Evolutionary conservation across 2,329 filamentous ascomycete genomes (phyloP).

Genomic region (Lasiodiplodia hormozganensis): DNA sequence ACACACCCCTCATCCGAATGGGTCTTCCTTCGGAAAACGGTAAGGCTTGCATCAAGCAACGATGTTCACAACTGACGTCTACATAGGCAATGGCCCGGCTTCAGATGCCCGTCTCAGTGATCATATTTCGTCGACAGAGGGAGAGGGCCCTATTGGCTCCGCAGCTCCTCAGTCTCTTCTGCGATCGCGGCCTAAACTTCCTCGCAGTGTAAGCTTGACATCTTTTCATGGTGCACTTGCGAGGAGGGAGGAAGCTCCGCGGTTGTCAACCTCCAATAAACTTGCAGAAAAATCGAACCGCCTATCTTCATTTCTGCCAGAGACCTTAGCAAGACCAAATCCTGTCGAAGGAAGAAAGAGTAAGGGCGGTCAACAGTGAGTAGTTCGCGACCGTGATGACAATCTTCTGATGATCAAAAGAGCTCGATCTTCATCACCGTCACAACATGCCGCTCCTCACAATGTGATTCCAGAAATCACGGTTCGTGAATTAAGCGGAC

Average conservation of each 20-base stretch:
- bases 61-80: no score
- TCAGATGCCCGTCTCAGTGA: no score
- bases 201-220: slow-evolving; percentile 9
- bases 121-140: background rate
- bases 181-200: background rate
- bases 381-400: no score
- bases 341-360: background rate
- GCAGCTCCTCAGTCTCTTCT: background rate
- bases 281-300: background rate
- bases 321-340: background rate
- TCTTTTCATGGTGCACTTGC: background rate
- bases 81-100: background rate
- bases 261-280: background rate
- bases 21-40: no score
- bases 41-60: no score
- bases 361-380: background rate
- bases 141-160: background rate
- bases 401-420: background rate
- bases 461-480: background rate
- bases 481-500: background rate
- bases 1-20: no score
- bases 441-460: background rate
- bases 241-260: background rate
- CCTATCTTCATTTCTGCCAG: background rate
- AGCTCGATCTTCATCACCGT: background rate